Percentiles rank a stretch among this genome's conserved stretches.
Conservation (phyloP, 1,284 basidiomycete species). For the Leccinum fallax region DNA sequence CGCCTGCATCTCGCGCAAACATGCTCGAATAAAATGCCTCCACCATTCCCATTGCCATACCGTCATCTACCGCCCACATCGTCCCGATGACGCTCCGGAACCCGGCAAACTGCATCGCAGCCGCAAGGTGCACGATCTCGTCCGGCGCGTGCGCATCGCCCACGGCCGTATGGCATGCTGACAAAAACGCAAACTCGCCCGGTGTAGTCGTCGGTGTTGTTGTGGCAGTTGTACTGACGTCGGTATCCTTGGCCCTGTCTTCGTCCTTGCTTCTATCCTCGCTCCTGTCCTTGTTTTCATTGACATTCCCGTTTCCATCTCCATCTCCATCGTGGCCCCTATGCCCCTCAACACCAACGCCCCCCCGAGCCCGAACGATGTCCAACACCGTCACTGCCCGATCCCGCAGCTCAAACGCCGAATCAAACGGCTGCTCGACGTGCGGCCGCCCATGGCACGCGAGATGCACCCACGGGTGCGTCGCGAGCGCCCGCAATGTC, state of each 20-base stretch:
- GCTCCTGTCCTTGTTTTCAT: neutral
- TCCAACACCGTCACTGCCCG: slow-evolving; percentile 32
- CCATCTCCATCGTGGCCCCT: neutral
- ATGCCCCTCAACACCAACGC: neutral
- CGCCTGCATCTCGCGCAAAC: neutral
- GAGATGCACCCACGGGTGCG: slow-evolving; percentile 32
- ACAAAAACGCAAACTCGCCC: slow-evolving; percentile 23
- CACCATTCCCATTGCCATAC: slow-evolving; percentile 20
- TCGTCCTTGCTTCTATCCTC: neutral
- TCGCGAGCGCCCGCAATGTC: slow-evolving; percentile 14
- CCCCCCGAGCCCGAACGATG: slow-evolving; percentile 22
- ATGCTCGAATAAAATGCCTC: slow-evolving; percentile 23
- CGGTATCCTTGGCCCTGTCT: neutral
- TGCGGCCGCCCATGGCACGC: slow-evolving; percentile 31
- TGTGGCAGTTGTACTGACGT: neutral
- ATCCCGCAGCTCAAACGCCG: slow-evolving; percentile 32
- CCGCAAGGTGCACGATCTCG: slow-evolving; percentile 23
- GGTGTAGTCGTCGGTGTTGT: neutral
- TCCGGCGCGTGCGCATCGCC: slow-evolving; percentile 12
- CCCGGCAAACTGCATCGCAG: slow-evolving; percentile 26
- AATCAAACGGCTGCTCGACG: slow-evolving; percentile 30
- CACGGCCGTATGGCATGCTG: slow-evolving; percentile 24
- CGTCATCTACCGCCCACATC: slow-evolving; percentile 29
- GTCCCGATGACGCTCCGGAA: slow-evolving; percentile 27
- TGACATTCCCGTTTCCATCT: neutral